Evolutionary conservation across 768 basidiomycete species (phyloP), one percentile per base, ranked within the genome.

Genomic region (Tremella yokohamensis): DNA sequence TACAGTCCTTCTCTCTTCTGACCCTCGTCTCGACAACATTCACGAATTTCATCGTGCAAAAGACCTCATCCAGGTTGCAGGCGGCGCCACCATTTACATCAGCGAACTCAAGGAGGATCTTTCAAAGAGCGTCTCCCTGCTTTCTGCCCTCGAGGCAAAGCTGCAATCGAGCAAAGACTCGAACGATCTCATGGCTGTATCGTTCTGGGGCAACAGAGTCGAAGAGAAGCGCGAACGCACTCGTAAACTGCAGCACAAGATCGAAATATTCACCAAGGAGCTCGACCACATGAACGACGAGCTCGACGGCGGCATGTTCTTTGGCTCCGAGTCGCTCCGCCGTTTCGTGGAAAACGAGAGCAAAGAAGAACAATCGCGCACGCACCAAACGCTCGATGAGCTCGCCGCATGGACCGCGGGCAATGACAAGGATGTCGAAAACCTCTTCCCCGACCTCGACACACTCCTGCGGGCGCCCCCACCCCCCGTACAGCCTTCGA

Each of bases 1-100:
- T 56, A 73, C 73, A 42, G 71, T 74, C 15, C 63, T 76, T 8
- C 64, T 73, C 25, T 40, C 66, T 9, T 71, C 70, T 16, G 75
- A 76, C 54, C 58, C 75, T 11, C 63, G 72, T 19, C 68, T 76
- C 39, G 58, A 66, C 11, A 52, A 49, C 11, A 70, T 71, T 11
- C 71, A 66, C 57, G 61, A 62, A n/a, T 73, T 65, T 42, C 75
- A 76, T 61, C 69, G 65, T 26, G 70, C 68, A 34, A 57, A 54
- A 20, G 44, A 29, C 40, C 61, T 68, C 20, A 52, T 63, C 42
- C 54, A 51, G 22, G 49, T 61, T 3, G 55, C 62, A 8, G 55
- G 40, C 16, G 61, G 61, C 34, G 53, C 68, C 29, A 47, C 52
- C 11, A 52, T 62, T 18, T 53, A 61, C 48, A 58, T 68, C 13